Percentiles rank a stretch among this genome's conserved stretches.
These are phyloP conservation scores for Cupressus sempervirens DNA, from an alignment of 75 land plant species.

Conservation along the genomic window DNA sequence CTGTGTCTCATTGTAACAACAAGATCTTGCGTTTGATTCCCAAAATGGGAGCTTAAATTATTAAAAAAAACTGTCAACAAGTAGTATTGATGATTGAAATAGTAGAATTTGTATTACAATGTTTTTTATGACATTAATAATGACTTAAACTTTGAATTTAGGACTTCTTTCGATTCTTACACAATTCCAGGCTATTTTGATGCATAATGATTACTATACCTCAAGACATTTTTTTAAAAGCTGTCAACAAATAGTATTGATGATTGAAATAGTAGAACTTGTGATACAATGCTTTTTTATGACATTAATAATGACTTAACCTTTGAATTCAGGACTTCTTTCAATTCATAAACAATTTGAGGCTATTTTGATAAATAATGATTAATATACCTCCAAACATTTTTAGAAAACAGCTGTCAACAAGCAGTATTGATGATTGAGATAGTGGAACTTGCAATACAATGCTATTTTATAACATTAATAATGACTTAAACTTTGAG, in stretches of 20 bases:
- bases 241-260: background rate
- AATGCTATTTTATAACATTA: too few relatives aligned
- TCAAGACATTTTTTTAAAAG: too few relatives aligned
- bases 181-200: background rate
- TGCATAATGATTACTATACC: background rate
- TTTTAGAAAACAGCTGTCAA: background rate
- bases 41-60: too few relatives aligned
- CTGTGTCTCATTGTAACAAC: too few relatives aligned
- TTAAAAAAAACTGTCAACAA: background rate
- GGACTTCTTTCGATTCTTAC: background rate
- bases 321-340: background rate
- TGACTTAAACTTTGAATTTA: background rate
- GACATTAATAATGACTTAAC: background rate
- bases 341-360: background rate
- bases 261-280: background rate
- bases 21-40: too few relatives aligned
- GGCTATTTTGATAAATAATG: background rate
- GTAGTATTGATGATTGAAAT: background rate
- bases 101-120: too few relatives aligned
- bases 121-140: background rate
- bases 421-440: background rate
- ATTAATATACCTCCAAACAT: too few relatives aligned
- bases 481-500: background rate
- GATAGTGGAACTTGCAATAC: too few relatives aligned
- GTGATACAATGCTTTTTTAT: too few relatives aligned